A percentile compares a stretch with the other conserved stretches of the same genome.
Evolutionary conservation across 73 alveolate species (phyloP).

Genomic region (Durusdinium trenchii): DNA sequence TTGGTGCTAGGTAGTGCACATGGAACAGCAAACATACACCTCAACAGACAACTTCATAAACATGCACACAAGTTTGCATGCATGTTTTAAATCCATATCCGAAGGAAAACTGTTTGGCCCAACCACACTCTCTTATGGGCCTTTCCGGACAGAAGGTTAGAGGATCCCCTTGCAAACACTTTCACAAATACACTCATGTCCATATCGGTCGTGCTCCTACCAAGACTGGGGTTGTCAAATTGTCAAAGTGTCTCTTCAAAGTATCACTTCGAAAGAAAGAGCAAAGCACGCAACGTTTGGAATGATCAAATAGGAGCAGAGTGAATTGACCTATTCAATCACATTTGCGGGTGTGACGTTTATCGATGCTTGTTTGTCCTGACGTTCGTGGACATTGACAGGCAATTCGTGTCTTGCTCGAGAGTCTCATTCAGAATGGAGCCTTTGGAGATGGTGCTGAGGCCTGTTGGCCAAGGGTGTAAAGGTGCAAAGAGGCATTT

Average conservation of each 20-base stretch:
- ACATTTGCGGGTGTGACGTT: too few relatives aligned
- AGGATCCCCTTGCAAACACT: background rate
- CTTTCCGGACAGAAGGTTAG: background rate
- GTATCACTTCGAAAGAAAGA: too few relatives aligned
- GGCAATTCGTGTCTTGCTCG: constrained; percentile 88
- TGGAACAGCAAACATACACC: background rate
- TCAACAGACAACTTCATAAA: background rate
- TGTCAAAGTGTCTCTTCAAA: background rate
- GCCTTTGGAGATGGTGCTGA: constrained; percentile 88
- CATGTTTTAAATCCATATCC: background rate
- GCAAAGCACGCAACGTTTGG: too few relatives aligned
- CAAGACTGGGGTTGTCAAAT: background rate
- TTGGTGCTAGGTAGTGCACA: background rate
- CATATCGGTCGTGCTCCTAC: background rate
- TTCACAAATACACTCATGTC: too few relatives aligned
- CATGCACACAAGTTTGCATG: too few relatives aligned
- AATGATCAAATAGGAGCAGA: too few relatives aligned
- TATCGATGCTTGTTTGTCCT: too few relatives aligned
- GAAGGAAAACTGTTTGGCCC: background rate
- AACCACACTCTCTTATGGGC: background rate
- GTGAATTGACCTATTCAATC: too few relatives aligned
- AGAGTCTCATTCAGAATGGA: constrained; percentile 58
- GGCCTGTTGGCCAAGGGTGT: background rate
- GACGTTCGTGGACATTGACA: background rate
- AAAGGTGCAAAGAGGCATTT: background rate